A percentile compares a stretch with the other conserved stretches of the same genome.
phyloP scores from a whole-genome alignment of 257 asterid genomes.

The Hygrophila difformis region DNA sequence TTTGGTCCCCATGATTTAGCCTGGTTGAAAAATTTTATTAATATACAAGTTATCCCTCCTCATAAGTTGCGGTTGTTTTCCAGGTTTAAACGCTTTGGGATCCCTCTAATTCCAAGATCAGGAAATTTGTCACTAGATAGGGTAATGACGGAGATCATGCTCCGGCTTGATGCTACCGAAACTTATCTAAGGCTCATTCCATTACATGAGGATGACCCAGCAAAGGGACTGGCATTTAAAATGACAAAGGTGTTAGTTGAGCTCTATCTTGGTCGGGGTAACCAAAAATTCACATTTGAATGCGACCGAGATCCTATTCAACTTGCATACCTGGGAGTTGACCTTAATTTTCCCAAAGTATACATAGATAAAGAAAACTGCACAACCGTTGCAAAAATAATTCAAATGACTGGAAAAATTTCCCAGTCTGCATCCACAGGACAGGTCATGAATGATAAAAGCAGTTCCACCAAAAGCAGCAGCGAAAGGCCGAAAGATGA shows the following conservation, averaged over 20 bases:
- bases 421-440: constrained; percentile 69
- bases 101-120: constrained; percentile 88
- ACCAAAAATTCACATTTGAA: constrained; percentile 80
- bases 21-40: constrained; percentile 84
- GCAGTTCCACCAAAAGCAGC: constrained; percentile 34
- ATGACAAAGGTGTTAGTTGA: constrained; percentile 74
- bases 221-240: constrained; percentile 79
- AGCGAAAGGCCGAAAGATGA: constrained; percentile 80
- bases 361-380: constrained; percentile 67
- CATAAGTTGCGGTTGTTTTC: constrained; percentile 84
- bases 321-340: constrained; percentile 88
- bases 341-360: constrained; percentile 84
- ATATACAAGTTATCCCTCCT: constrained; percentile 81
- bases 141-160: constrained; percentile 97
- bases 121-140: constrained; percentile 90
- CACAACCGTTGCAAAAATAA: constrained; percentile 55
- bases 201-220: constrained; percentile 88
- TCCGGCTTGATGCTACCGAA: constrained; percentile 84
- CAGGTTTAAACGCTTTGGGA: constrained; percentile 94
- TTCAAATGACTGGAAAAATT: constrained; percentile 65
- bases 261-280: constrained; percentile 73
- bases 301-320: constrained; percentile 80
- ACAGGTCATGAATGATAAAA: constrained; percentile 46
- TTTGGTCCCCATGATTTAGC: constrained; percentile 97
- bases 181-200: constrained; percentile 78